phyloP scores from a whole-genome alignment of 257 asterid genomes.

The Echium plantagineum region DNA sequence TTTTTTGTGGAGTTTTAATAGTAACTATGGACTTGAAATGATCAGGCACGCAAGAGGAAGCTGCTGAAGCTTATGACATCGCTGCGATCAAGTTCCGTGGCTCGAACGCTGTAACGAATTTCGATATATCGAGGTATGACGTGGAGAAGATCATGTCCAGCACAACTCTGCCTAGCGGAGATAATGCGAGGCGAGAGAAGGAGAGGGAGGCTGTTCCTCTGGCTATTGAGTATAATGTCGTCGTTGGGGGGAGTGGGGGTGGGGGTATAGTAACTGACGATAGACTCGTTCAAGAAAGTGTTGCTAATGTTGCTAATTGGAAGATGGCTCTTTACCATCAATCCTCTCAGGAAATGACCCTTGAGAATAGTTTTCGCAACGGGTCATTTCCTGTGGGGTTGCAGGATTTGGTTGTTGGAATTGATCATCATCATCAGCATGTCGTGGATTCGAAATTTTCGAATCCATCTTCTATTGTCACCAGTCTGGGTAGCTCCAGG shows the following conservation, averaged over 20 bases:
- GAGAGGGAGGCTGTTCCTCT: constrained; percentile 16
- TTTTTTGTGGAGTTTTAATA: too few relatives aligned
- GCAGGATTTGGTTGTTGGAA: constrained; percentile 36
- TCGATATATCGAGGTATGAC: constrained; percentile 32
- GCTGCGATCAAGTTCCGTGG: constrained; percentile 50
- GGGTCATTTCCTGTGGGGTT: constrained; percentile 21
- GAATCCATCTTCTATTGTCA: constrained; percentile 44
- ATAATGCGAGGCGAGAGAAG: constrained; percentile 32
- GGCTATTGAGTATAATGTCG: constrained; percentile 10
- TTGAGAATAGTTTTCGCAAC: constrained; percentile 12
- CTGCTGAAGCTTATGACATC: constrained; percentile 45
- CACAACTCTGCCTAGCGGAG: constrained; percentile 28
- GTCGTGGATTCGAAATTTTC: constrained; percentile 25
- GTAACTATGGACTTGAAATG: not conserved
- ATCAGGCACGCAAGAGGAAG: constrained; percentile 46
- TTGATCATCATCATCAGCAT: constrained; percentile 5
- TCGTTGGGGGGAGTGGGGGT: not conserved
- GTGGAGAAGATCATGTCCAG: constrained; percentile 39
- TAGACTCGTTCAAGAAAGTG: constrained; percentile 10
- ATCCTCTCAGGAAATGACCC: not conserved
- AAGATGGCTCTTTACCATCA: constrained; percentile 20
- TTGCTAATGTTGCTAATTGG: constrained; percentile 19
- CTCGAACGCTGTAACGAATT: constrained; percentile 36
- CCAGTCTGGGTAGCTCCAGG: constrained; percentile 56
- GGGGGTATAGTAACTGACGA: not conserved